These are phyloP conservation scores for Pisolithus marmoratus DNA, from an alignment of 768 basidiomycete species.

Conservation along the genomic window DNA sequence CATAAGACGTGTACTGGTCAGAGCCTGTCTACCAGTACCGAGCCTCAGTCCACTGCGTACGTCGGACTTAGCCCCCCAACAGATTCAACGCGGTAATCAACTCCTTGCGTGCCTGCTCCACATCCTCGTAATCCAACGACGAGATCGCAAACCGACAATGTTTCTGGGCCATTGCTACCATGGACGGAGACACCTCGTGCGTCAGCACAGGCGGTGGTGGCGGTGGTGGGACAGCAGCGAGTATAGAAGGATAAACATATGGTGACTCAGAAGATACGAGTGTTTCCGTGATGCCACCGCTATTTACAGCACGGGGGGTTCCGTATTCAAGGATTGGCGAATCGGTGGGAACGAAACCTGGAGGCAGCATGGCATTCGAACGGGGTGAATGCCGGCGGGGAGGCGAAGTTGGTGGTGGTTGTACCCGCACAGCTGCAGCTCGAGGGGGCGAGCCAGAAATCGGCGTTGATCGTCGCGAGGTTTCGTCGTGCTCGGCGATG, in stretches of 20 bases:
- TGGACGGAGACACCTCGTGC: slow-evolving; percentile 52
- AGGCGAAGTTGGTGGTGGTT: slow-evolving; percentile 2
- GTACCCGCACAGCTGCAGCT: background rate
- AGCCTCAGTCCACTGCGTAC: too few species aligned
- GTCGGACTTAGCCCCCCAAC: slow-evolving; percentile 44
- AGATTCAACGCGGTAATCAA: slow-evolving; percentile 66
- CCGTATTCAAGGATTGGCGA: slow-evolving; percentile 10
- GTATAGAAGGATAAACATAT: background rate
- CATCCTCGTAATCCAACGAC: slow-evolving; percentile 94
- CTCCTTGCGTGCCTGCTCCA: slow-evolving; percentile 80
- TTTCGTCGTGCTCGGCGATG: too few species aligned
- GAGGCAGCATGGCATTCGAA: slow-evolving; percentile 13
- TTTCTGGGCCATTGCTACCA: slow-evolving; percentile 78
- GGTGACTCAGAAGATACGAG: slow-evolving; percentile 6
- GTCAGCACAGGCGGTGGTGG: slow-evolving; percentile 20
- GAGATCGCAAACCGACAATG: slow-evolving; percentile 92
- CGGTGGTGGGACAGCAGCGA: slow-evolving; percentile 1
- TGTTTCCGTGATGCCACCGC: slow-evolving; percentile 1
- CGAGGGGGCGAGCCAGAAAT: slow-evolving; percentile 12
- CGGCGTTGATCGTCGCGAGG: slow-evolving; percentile 4
- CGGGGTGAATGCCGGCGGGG: slow-evolving; percentile 3
- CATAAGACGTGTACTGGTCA: background rate
- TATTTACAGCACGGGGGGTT: slow-evolving; percentile 2
- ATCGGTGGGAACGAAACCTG: slow-evolving; percentile 25
- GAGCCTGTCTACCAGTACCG: background rate